These are phyloP conservation scores for Dipodascus geniculatus DNA, from an alignment of 805 yeast species.

Conservation along the genomic window DNA sequence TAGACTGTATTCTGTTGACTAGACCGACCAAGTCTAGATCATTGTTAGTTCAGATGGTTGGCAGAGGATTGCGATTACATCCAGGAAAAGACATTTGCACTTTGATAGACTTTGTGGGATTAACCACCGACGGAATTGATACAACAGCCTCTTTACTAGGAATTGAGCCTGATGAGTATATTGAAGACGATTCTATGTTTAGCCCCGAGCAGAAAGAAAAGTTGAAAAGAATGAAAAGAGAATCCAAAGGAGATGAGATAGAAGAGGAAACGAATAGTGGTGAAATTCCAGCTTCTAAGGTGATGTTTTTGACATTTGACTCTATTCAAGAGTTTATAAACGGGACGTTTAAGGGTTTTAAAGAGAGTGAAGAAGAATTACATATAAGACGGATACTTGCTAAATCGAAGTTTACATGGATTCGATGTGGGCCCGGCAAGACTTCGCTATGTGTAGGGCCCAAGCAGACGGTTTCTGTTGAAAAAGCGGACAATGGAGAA, in stretches of 20 bases:
- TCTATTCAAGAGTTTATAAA: neutral
- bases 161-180: conserved; percentile 10
- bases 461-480: neutral
- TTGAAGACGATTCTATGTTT: neutral
- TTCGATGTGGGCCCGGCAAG: neutral
- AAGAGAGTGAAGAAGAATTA: neutral
- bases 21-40: conserved; percentile 73
- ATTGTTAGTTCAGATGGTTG: conserved; percentile 75
- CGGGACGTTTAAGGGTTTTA: no score
- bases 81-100: conserved; percentile 55
- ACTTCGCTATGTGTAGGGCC: neutral
- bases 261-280: neutral
- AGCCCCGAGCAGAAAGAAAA: neutral
- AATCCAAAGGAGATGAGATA: neutral
- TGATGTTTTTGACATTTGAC: neutral
- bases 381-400: neutral
- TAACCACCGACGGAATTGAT: conserved; percentile 36
- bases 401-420: neutral
- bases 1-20: conserved; percentile 67
- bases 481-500: neutral
- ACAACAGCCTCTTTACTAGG: conserved; percentile 40
- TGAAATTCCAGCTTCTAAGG: neutral
- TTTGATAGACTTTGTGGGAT: conserved; percentile 65
- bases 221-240: neutral
- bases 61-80: conserved; percentile 68